Percentiles rank a stretch among this genome's conserved stretches.
Conservation (phyloP, 805 yeast species). For the Starmerella tilneyi region DNA sequence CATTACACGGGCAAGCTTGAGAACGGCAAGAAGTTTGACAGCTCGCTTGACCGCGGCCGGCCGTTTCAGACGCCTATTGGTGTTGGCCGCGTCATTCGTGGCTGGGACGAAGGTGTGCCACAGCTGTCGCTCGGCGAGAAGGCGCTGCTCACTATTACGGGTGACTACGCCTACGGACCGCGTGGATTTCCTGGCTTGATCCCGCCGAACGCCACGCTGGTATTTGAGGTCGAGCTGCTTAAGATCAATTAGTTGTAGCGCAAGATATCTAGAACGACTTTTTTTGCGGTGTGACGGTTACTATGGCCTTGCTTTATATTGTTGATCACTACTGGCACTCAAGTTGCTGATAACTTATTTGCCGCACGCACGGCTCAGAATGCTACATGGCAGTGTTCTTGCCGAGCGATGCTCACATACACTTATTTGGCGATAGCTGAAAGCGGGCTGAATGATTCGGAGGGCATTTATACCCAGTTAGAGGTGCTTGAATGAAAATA, state of each 20-base stretch:
- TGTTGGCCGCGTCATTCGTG: slow-evolving; percentile 96
- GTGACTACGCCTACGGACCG: slow-evolving; percentile 93
- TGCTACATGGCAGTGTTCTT: too few species aligned
- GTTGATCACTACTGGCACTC: too few species aligned
- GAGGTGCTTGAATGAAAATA: too few species aligned
- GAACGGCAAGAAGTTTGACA: slow-evolving; percentile 94
- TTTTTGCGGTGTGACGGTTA: too few species aligned
- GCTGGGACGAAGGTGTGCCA: slow-evolving; percentile 97
- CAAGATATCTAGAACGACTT: too few species aligned
- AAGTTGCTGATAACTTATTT: too few species aligned
- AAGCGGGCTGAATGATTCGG: not conserved
- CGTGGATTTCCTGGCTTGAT: slow-evolving; percentile 81
- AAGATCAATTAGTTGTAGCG: slow-evolving; percentile 78
- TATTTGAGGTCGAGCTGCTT: slow-evolving; percentile 90
- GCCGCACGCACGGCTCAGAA: too few species aligned
- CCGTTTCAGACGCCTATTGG: slow-evolving; percentile 89
- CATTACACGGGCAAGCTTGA: slow-evolving; percentile 96
- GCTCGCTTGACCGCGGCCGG: slow-evolving; percentile 83
- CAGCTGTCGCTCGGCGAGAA: slow-evolving; percentile 99
- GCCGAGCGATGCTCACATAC: too few species aligned
- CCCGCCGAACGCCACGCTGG: slow-evolving; percentile 93
- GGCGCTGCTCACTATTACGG: slow-evolving; percentile 93
- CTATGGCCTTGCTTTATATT: too few species aligned
- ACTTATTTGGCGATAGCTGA: not conserved
- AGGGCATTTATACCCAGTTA: too few species aligned